A percentile compares a stretch with the other conserved stretches of the same genome.
These are phyloP conservation scores for Suillus brevipes DNA, from an alignment of 768 basidiomycete species.

Conservation along the genomic window DNA sequence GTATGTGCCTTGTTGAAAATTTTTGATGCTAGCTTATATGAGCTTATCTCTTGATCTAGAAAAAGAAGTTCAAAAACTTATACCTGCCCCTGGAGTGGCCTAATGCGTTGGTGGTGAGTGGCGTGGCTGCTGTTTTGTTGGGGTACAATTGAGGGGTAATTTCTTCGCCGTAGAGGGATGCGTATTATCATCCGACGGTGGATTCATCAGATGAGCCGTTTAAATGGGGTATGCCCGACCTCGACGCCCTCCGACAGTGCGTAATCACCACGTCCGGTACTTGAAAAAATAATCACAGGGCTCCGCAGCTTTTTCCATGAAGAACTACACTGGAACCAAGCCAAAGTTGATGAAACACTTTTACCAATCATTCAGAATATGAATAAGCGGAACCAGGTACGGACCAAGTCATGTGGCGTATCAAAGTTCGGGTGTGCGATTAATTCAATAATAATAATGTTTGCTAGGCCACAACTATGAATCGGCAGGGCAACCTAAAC, in stretches of 20 bases:
- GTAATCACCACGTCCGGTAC: constrained; percentile 24
- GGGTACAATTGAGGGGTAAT: constrained; percentile 4
- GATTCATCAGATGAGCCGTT: constrained; percentile 93
- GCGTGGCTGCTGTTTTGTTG: constrained; percentile 28
- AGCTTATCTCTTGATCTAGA: constrained; percentile 47
- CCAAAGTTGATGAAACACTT: constrained; percentile 88
- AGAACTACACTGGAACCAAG: constrained; percentile 80
- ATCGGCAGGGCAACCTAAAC: constrained; percentile 76
- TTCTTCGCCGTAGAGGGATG: constrained; percentile 63
- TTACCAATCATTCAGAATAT: constrained; percentile 90
- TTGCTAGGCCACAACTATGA: constrained; percentile 56
- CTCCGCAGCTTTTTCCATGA: constrained; percentile 61
- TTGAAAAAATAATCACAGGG: constrained; percentile 17
- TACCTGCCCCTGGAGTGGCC: constrained; percentile 88
- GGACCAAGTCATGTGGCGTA: constrained; percentile 11
- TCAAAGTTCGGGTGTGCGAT: constrained; percentile 4
- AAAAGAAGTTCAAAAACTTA: constrained; percentile 84
- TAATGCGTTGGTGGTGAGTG: constrained; percentile 80
- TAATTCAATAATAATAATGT: constrained; percentile 1
- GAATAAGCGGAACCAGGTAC: constrained; percentile 75
- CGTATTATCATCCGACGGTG: constrained; percentile 89
- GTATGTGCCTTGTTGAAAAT: constrained; percentile 48
- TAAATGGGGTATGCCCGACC: constrained; percentile 96
- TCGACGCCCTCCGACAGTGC: constrained; percentile 85
- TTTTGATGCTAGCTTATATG: constrained; percentile 4